Conservation (phyloP, 352 stramenopile genomes). For the Pythium utonaiense region DNA sequence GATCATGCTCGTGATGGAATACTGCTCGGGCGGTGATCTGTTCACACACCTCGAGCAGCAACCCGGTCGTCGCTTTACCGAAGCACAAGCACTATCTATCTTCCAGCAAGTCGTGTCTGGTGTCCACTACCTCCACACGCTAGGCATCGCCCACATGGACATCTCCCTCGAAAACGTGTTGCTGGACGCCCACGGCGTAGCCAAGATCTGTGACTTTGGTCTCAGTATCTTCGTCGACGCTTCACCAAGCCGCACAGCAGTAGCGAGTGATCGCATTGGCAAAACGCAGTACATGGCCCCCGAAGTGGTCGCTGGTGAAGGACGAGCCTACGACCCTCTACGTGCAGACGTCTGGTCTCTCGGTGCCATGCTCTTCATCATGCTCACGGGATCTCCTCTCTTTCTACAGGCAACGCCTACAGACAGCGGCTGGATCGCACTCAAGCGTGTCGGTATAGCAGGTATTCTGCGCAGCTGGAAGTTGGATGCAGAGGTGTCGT, state of each 20-base stretch:
- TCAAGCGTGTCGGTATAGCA: too few relatives aligned
- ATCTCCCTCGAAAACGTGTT: slow-evolving; percentile 53
- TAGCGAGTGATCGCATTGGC: slow-evolving; percentile 21
- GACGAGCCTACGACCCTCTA: slow-evolving; percentile 38
- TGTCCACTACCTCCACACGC: slow-evolving; percentile 35
- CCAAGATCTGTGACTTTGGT: slow-evolving; percentile 56
- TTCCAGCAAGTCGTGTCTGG: slow-evolving; percentile 32
- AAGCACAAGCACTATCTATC: too few relatives aligned
- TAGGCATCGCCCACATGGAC: slow-evolving; percentile 38
- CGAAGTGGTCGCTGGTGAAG: slow-evolving; percentile 9
- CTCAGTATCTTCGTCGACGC: slow-evolving; percentile 27
- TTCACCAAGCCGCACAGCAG: too few relatives aligned
- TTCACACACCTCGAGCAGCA: slow-evolving; percentile 56
- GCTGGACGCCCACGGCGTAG: slow-evolving; percentile 20
- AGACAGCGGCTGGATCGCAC: too few relatives aligned
- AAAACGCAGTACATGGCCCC: slow-evolving; percentile 30
- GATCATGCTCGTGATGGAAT: slow-evolving; percentile 64
- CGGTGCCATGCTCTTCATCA: slow-evolving; percentile 45
- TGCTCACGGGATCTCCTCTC: slow-evolving; percentile 38
- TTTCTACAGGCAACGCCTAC: too few relatives aligned
- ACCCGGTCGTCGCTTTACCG: too few relatives aligned
- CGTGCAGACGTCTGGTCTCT: slow-evolving; percentile 50
- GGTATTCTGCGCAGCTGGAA: too few relatives aligned
- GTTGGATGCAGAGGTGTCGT: too few relatives aligned
- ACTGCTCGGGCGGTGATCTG: slow-evolving; percentile 58